phyloP scores from a whole-genome alignment of 352 stramenopile species.

The Phytophthora fragariaefolia region DNA sequence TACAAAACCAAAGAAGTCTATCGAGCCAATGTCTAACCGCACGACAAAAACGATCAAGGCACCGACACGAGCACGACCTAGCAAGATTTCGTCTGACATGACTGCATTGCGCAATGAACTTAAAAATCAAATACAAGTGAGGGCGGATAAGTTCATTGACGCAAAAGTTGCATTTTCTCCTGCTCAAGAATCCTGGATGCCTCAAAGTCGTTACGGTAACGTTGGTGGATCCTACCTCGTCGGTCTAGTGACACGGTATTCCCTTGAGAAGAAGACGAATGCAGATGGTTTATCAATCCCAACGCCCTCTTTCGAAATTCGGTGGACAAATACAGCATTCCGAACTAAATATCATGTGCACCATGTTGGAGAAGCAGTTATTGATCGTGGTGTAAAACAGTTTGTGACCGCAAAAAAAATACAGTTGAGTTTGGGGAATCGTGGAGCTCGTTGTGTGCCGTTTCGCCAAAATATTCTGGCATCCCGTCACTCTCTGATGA shows the following conservation, averaged over 20 bases:
- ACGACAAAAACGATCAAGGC: no score
- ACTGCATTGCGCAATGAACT: no score
- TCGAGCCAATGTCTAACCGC: no score
- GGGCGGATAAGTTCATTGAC: background rate
- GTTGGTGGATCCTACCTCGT: conserved; percentile 4
- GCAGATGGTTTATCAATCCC: background rate
- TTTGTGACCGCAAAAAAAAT: background rate
- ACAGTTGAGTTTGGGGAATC: conserved; percentile 5
- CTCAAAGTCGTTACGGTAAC: background rate
- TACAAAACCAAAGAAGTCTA: no score
- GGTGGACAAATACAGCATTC: background rate
- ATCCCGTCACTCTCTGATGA: conserved; percentile 3
- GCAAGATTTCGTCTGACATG: no score
- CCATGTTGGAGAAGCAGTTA: background rate
- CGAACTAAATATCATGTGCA: background rate
- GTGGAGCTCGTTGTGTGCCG: conserved; percentile 1
- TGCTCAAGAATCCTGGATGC: conserved; percentile 5
- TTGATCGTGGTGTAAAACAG: background rate
- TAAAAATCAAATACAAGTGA: no score
- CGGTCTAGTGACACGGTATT: background rate
- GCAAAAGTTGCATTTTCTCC: conserved; percentile 6
- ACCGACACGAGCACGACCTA: no score
- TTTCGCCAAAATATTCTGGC: conserved; percentile 5
- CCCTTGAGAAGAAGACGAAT: background rate
- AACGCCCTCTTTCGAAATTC: background rate